A percentile compares a stretch with the other conserved stretches of the same genome.
Evolutionary conservation across 2,329 filamentous ascomycete genomes (phyloP).

Genomic region (Zarea fungicola): DNA sequence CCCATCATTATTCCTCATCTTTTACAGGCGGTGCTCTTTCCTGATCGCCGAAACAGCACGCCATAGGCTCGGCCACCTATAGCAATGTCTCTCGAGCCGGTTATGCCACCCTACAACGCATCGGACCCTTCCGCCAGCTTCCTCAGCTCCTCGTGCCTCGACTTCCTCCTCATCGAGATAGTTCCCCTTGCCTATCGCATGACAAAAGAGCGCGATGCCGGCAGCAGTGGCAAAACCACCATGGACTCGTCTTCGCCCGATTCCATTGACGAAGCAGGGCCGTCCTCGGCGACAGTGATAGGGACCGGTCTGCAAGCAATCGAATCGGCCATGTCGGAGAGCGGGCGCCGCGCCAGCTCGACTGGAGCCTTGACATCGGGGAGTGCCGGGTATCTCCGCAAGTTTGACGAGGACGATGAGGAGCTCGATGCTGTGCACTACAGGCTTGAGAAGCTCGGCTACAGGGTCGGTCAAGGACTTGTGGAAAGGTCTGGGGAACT

Average conservation of each 20-base stretch:
- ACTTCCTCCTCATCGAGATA: constrained; percentile 93
- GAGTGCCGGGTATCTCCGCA: background rate
- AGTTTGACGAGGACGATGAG: constrained; percentile 63
- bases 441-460: constrained; percentile 77
- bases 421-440: constrained; percentile 80
- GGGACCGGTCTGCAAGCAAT: too few species aligned
- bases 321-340: too few species aligned
- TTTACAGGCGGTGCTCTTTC: too few species aligned
- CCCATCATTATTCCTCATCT: too few species aligned
- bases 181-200: constrained; percentile 91
- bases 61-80: constrained; percentile 8
- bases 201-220: constrained; percentile 62
- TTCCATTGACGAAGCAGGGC: too few species aligned
- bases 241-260: too few species aligned
- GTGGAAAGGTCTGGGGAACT: constrained; percentile 79
- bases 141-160: constrained; percentile 79
- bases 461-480: constrained; percentile 85
- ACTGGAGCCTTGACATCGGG: background rate
- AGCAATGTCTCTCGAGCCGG: constrained; percentile 75
- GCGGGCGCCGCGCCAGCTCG: too few species aligned
- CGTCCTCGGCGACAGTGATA: too few species aligned
- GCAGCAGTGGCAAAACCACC: too few species aligned
- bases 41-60: background rate
- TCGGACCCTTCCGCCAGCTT: constrained; percentile 71
- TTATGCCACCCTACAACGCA: constrained; percentile 63